A percentile compares a stretch with the other conserved stretches of the same genome.
Evolutionary conservation across 1,284 basidiomycete species (phyloP).

Genomic region (Naganishia sp.): DNA sequence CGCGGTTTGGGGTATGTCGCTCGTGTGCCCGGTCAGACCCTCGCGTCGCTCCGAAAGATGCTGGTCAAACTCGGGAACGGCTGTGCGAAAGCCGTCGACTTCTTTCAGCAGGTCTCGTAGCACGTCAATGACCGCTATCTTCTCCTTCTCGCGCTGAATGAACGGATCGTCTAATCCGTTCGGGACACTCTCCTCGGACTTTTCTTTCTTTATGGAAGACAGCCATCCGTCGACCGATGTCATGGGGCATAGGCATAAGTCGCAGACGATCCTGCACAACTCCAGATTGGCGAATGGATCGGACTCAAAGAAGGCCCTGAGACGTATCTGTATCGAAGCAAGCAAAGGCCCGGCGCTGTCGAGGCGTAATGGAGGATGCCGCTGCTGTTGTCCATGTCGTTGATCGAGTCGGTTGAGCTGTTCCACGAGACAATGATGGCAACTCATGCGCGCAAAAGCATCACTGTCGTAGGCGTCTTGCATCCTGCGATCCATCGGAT

Average conservation of each 20-base stretch:
- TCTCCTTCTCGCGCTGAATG: constrained; percentile 43
- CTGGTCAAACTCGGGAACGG: constrained; percentile 71
- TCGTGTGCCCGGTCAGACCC: constrained; percentile 63
- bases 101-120: constrained; percentile 72
- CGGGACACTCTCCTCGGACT: too few relatives aligned
- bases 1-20: constrained; percentile 59
- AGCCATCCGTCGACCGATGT: constrained; percentile 1
- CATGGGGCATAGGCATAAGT: not conserved
- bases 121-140: constrained; percentile 70
- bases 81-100: constrained; percentile 39
- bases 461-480: constrained; percentile 11
- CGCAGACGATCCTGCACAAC: not conserved
- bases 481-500: not conserved
- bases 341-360: not conserved
- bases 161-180: constrained; percentile 28
- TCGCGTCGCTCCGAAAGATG: constrained; percentile 81
- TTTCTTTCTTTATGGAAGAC: not conserved
- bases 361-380: not conserved
- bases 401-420: not conserved
- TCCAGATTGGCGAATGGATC: constrained; percentile 16
- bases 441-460: constrained; percentile 6
- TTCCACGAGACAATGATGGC: not conserved
- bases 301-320: not conserved
- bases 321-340: not conserved
- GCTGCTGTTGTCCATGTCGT: not conserved